Conservation (phyloP, 2,329 filamentous ascomycete genomes). For the Penicillium sp. region DNA sequence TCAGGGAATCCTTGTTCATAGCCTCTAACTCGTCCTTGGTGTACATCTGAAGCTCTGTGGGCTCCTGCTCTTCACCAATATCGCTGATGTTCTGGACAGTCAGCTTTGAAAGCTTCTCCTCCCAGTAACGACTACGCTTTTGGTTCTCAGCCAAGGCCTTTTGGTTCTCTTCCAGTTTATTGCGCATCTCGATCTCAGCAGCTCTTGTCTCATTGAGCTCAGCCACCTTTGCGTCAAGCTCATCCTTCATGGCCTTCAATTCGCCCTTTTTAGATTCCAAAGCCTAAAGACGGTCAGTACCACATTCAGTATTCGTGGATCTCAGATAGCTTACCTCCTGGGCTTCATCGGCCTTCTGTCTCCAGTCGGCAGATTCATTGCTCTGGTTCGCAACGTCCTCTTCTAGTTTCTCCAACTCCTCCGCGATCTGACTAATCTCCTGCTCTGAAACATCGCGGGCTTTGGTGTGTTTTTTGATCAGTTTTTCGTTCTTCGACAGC, state of each 20-base stretch:
- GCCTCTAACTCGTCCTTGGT: constrained; percentile 61
- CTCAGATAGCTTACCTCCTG: constrained; percentile 47
- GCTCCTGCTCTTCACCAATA: constrained; percentile 48
- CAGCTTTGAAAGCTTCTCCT: constrained; percentile 80
- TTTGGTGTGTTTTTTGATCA: constrained; percentile 76
- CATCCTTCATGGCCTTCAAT: constrained; percentile 66
- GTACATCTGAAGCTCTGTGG: constrained; percentile 59
- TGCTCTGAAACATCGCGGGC: constrained; percentile 67
- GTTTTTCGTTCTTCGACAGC: constrained; percentile 88
- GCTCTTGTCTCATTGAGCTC: constrained; percentile 84
- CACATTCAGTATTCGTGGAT: not conserved
- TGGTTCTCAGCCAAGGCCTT: constrained; percentile 81
- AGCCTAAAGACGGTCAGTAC: constrained; percentile 39
- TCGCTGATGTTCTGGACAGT: constrained; percentile 71
- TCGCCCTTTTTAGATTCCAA: constrained; percentile 72
- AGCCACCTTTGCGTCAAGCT: constrained; percentile 74
- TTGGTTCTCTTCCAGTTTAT: constrained; percentile 92
- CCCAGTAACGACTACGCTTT: constrained; percentile 74
- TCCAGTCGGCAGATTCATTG: constrained; percentile 63
- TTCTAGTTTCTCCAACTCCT: constrained; percentile 69
- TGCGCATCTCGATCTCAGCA: constrained; percentile 93
- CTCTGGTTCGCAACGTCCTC: constrained; percentile 69
- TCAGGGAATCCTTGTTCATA: constrained; percentile 55
- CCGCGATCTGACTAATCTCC: constrained; percentile 63
- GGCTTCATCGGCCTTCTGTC: constrained; percentile 67